Percentiles rank a stretch among this genome's conserved stretches.
phyloP scores from a whole-genome alignment of 345 rosid genomes.

The Hibiscus tridactylites region DNA sequence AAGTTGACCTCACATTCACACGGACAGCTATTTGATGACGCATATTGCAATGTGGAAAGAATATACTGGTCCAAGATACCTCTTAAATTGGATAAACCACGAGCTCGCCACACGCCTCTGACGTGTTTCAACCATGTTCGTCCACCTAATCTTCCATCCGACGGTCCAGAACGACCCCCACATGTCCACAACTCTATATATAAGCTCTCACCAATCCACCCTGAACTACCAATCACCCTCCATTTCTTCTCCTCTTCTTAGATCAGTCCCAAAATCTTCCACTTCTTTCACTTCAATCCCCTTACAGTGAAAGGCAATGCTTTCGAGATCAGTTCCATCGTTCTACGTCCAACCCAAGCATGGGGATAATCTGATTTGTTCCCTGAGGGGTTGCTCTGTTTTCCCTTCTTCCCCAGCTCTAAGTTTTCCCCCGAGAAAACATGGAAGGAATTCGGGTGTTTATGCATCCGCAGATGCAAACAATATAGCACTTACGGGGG shows the following conservation, averaged over 20 bases:
- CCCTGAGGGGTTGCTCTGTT: constrained; percentile 9
- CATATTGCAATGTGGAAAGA: too few species aligned
- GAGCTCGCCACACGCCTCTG: too few species aligned
- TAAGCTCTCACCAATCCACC: neutral
- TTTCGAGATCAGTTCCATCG: constrained; percentile 16
- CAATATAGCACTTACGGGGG: constrained; percentile 40
- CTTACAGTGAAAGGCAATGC: constrained; percentile 8
- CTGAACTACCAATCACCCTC: neutral
- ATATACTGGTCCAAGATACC: too few species aligned
- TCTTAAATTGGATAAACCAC: too few species aligned
- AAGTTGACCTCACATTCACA: too few species aligned
- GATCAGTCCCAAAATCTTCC: neutral
- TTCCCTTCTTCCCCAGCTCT: constrained; percentile 18
- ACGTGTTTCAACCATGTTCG: too few species aligned
- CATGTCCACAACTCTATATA: too few species aligned
- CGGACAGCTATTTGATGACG: too few species aligned
- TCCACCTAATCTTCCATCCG: too few species aligned
- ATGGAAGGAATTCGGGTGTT: constrained; percentile 17
- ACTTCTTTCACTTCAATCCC: neutral
- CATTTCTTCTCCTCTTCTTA: neutral
- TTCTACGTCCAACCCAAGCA: constrained; percentile 3
- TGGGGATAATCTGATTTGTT: constrained; percentile 14
- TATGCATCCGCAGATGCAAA: constrained; percentile 23
- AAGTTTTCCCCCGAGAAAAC: constrained; percentile 5
- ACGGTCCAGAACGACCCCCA: too few species aligned